phyloP scores from a whole-genome alignment of 2,329 filamentous ascomycete species.

The Verticillium nubilum region DNA sequence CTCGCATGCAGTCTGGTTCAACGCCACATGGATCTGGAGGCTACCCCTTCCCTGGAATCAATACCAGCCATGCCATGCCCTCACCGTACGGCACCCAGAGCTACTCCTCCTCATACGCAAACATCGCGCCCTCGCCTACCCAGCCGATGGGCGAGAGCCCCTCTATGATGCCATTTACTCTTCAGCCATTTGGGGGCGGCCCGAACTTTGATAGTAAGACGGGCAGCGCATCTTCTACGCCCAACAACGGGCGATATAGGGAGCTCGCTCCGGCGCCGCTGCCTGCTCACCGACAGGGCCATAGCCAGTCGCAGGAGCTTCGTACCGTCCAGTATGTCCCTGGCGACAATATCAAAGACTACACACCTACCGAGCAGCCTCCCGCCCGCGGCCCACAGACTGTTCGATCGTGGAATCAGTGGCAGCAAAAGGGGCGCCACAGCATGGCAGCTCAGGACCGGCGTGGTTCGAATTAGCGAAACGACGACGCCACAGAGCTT shows the following conservation, averaged over 20 bases:
- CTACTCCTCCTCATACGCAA: constrained; percentile 5
- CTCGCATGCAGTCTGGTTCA: constrained; percentile 6
- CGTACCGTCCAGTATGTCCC: constrained; percentile 53
- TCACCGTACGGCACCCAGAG: background rate
- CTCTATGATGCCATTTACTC: constrained; percentile 7
- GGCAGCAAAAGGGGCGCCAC: constrained; percentile 22
- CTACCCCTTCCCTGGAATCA: background rate
- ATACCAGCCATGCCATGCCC: background rate
- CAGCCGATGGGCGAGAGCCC: background rate
- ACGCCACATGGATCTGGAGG: background rate
- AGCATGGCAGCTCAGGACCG: constrained; percentile 20
- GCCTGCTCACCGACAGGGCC: constrained; percentile 42
- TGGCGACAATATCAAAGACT: constrained; percentile 52
- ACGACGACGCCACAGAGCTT: background rate
- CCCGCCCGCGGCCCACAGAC: constrained; percentile 50
- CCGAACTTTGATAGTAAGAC: background rate
- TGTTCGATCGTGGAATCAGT: constrained; percentile 49
- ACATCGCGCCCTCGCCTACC: constrained; percentile 7
- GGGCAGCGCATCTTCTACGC: constrained; percentile 13
- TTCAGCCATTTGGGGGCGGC: background rate
- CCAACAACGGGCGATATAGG: constrained; percentile 32
- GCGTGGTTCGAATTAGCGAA: constrained; percentile 11
- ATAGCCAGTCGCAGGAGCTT: constrained; percentile 44
- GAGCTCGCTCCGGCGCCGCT: constrained; percentile 55
- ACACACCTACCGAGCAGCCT: constrained; percentile 47